Base-by-base conservation (phyloP, 2,329 filamentous ascomycete species). In the Periglandula ipomoeae region DNA sequence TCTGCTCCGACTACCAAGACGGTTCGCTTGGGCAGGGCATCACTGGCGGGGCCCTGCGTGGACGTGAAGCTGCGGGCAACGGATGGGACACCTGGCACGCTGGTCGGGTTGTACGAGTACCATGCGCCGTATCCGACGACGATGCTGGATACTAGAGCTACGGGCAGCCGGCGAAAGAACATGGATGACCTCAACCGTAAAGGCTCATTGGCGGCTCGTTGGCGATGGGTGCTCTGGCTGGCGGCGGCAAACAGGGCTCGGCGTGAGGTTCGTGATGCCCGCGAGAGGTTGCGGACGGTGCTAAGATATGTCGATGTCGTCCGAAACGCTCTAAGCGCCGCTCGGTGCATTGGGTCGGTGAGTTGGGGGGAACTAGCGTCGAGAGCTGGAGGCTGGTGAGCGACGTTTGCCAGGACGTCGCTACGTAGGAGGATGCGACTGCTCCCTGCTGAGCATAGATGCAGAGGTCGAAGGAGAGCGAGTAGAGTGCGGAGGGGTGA, bases 1-100 rank as follows among this genome's bases (percentile, higher is more conserved):
- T 95, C 89, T 60, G 90, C 85, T 52, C 91, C 89, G 46, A 98
- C 87, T 38, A 96, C 82, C 22, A 97, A 75, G 19, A 94, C 87
- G 56, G 75, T 89, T 66, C 68, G 79, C 37, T 77, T 80, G 9
- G 73, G 70, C 26, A 69, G 61, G 22, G 68, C 70, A 59, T 68
- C 67, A 55, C 61, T 63, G 23, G 57, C 55, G 22, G 61, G 51
- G 43, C 58, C 56, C 48, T 65, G 56, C 10, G 69, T 68, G 17
- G 63, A 63, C n/a, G 70, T 68, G 57, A 74, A 70, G 57, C 67
- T 68, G 44, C 68, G 69, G 47, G 70, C 59, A 50, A 65, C 63
- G 48, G 61, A 59, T 22, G 62, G 61, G 50, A 59, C 58, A 27
- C 55, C 54, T 27, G 56, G 39, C 49, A 63, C 59, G 51, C 68